These are phyloP conservation scores for Penicillium samsonianum DNA, from an alignment of 495 filamentous ascomycete genomes.

Conservation along the genomic window DNA sequence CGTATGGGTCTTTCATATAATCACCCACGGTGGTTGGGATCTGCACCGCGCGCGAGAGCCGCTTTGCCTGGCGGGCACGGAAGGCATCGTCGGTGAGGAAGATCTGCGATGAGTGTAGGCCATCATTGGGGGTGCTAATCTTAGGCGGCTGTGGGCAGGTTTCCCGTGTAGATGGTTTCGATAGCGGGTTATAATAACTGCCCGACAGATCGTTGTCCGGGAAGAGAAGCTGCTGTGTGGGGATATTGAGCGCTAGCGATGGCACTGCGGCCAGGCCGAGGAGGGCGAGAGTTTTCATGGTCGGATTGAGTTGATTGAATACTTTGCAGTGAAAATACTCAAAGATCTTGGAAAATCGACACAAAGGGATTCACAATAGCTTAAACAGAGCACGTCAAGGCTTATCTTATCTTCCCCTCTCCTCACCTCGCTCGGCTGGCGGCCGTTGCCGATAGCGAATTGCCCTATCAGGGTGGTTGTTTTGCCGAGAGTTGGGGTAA, in stretches of 20 bases:
- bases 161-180: constrained; percentile 22
- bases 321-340: not conserved
- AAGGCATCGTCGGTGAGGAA: constrained; percentile 37
- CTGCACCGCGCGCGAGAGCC: constrained; percentile 43
- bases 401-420: constrained; percentile 17
- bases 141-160: constrained; percentile 39
- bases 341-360: not conserved
- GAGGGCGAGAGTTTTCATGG: constrained; percentile 22
- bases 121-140: constrained; percentile 27
- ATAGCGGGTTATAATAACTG: constrained; percentile 7
- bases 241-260: constrained; percentile 30
- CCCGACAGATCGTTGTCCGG: constrained; percentile 7
- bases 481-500: constrained; percentile 12
- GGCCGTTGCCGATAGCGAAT: constrained; percentile 10
- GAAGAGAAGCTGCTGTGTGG: constrained; percentile 23
- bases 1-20: constrained; percentile 37
- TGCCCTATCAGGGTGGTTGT: not conserved
- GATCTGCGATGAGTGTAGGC: constrained; percentile 27
- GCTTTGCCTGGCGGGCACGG: constrained; percentile 35
- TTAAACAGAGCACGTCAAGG: constrained; percentile 6
- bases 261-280: constrained; percentile 27
- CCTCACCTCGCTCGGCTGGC: constrained; percentile 4
- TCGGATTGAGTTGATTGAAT: not conserved
- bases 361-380: not conserved
- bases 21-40: constrained; percentile 41